phyloP scores from a whole-genome alignment of 2,329 filamentous ascomycete genomes.

The Monosporascus sp. region DNA sequence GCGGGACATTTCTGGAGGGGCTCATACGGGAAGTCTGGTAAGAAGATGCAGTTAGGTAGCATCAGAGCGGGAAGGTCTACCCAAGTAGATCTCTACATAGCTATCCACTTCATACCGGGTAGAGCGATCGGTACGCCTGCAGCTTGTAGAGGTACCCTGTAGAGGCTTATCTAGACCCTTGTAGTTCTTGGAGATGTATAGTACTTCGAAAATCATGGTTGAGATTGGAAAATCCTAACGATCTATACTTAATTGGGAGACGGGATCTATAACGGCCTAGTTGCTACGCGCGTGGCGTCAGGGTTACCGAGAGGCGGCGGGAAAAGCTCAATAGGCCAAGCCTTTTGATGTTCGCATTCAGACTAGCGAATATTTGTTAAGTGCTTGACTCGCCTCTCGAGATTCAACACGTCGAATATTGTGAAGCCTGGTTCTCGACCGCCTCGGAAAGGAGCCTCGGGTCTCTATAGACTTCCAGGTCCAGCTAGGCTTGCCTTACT shows the following conservation, averaged over 20 bases:
- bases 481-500: too few relatives aligned
- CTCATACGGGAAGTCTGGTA: background rate
- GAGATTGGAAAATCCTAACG: background rate
- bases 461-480: too few relatives aligned
- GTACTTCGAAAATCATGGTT: background rate
- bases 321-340: background rate
- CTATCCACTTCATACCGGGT: background rate
- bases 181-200: background rate
- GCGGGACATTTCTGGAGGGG: background rate
- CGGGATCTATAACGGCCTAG: background rate
- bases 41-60: background rate
- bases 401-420: too few relatives aligned
- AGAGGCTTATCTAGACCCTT: background rate
- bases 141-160: background rate
- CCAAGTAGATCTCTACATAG: background rate
- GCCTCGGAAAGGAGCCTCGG: too few relatives aligned
- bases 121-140: background rate
- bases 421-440: too few relatives aligned
- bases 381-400: too few relatives aligned
- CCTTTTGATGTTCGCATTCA: background rate
- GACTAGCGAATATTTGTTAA: too few relatives aligned
- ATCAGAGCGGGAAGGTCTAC: background rate
- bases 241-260: background rate
- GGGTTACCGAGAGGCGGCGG: background rate
- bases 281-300: background rate